A percentile compares a stretch with the other conserved stretches of the same genome.
phyloP scores from a whole-genome alignment of 176 grass and related monocot genomes.

The Coix lacrymajobi region DNA sequence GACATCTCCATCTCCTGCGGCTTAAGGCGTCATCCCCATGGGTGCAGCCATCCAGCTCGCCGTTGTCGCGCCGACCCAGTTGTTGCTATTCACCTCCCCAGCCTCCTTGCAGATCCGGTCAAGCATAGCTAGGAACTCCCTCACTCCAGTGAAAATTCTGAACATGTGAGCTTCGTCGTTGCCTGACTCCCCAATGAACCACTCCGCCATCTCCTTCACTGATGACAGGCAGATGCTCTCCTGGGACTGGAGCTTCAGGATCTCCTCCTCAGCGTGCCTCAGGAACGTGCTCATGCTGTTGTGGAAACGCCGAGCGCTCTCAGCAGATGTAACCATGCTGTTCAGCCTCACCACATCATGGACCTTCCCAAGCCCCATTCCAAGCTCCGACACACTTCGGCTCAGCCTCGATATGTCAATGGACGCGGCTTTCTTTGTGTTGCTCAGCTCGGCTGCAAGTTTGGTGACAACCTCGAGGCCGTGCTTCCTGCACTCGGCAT shows the following conservation, averaged over 20 bases:
- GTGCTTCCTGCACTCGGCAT: conserved; percentile 47
- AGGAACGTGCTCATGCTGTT: conserved; percentile 61
- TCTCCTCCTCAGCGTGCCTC: conserved; percentile 66
- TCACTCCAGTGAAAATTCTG: conserved; percentile 54
- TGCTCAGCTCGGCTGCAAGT: conserved; percentile 49
- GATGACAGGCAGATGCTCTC: conserved; percentile 61
- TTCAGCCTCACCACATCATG: conserved; percentile 60
- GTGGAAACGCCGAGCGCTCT: conserved; percentile 37
- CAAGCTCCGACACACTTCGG: conserved; percentile 45
- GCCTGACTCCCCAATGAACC: conserved; percentile 52
- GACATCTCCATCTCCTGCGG: neutral
- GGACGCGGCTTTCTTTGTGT: conserved; percentile 70
- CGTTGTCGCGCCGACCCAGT: neutral
- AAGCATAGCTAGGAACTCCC: conserved; percentile 61
- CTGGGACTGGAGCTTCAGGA: conserved; percentile 65
- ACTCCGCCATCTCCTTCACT: conserved; percentile 59
- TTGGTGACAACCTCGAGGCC: conserved; percentile 48
- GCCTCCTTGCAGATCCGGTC: conserved; percentile 65
- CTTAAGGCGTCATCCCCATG: conserved; percentile 27
- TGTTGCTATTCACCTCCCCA: conserved; percentile 32
- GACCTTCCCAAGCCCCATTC: conserved; percentile 63
- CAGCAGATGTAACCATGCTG: conserved; percentile 19
- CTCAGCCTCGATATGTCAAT: conserved; percentile 55
- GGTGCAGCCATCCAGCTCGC: conserved; percentile 1
- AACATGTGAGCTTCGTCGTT: conserved; percentile 44